Evolutionary conservation across 78 protist genomes (phyloP), one percentile per base, ranked within the genome.

Genomic region (Speleostelium caveatum): DNA sequence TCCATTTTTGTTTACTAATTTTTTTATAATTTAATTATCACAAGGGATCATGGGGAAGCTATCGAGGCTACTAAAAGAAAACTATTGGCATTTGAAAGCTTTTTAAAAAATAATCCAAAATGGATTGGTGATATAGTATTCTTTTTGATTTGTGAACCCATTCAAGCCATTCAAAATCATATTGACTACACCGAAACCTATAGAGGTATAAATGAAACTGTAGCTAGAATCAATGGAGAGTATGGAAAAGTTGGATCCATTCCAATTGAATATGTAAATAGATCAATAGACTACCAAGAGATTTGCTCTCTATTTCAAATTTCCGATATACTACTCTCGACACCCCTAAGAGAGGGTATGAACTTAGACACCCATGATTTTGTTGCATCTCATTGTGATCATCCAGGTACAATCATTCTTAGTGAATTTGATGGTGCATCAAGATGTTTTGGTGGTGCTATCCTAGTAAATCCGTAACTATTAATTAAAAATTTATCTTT

Each of bases 161-260:
- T 65, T 28, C n/a, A 60, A 0, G 6, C n/a, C 8, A 14, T 12
- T 63, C 3, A 26, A 6, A 24, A 41, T 66, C 28, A n/a, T 38
- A 39, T n/a, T 39, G 28, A 51, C 28, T 5, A 24, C 14, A 24
- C 26, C 10, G 1, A 36, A 28, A 69, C 49, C 14, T 36, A 16
- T 39, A 38, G 53, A 33, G 53, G 53, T n/a, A 69, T 83, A 22
- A 83, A 83, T 19, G 91, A 83, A 58, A 83, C 91, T 8, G 91
- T 83, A 19, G 91, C 91, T 17, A 83, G 91, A 69, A 83, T 83
- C 71, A 83, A 83, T 71, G 91, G 91, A 7, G 91, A 83, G 36
- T 83, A 68, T 36, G 66, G 79, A n/a, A 41, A 38, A 16, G 72
- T 83, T n/a, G 68, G 79, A 14, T 36, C 22, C 19, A 71, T 69